A percentile compares a stretch with the other conserved stretches of the same genome.
These are phyloP conservation scores for Scenedesmus sp. DNA, from an alignment of 163 green algal genomes.

Conservation along the genomic window DNA sequence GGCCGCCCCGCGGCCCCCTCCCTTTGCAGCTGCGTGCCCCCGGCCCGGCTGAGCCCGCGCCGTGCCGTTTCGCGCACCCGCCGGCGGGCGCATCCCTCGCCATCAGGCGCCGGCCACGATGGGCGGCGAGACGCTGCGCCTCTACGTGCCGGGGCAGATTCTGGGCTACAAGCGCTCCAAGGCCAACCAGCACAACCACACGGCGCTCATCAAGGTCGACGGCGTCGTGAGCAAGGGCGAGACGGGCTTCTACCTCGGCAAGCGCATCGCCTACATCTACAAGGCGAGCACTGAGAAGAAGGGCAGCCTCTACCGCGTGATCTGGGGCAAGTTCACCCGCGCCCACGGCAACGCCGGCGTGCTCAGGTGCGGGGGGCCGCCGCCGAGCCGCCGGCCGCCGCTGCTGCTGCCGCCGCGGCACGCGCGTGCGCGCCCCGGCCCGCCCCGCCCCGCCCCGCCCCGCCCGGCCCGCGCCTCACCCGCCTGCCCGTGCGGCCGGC, in stretches of 20 bases:
- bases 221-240: slow-evolving; percentile 90
- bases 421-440: too few relatives aligned
- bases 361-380: slow-evolving; percentile 51
- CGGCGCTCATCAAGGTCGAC: slow-evolving; percentile 93
- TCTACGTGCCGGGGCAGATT: slow-evolving; percentile 81
- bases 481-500: too few relatives aligned
- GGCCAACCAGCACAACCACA: slow-evolving; percentile 92
- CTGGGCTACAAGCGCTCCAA: slow-evolving; percentile 74
- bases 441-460: too few relatives aligned
- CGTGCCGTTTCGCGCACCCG: too few relatives aligned
- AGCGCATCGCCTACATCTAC: slow-evolving; percentile 97
- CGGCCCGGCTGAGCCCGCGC: too few relatives aligned
- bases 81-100: too few relatives aligned
- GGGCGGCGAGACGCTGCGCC: slow-evolving; percentile 70
- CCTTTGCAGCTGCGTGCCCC: slow-evolving; percentile 5
- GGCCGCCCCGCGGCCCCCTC: too few relatives aligned
- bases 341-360: slow-evolving; percentile 92
- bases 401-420: too few relatives aligned
- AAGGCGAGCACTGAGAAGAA: slow-evolving; percentile 98
- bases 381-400: not conserved
- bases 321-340: slow-evolving; percentile 95
- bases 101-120: slow-evolving; percentile 11
- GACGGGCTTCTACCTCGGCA: slow-evolving; percentile 97
- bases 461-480: too few relatives aligned
- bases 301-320: slow-evolving; percentile 90